phyloP scores from a whole-genome alignment of 2,329 filamentous ascomycete species.

The Knufia fluminis region DNA sequence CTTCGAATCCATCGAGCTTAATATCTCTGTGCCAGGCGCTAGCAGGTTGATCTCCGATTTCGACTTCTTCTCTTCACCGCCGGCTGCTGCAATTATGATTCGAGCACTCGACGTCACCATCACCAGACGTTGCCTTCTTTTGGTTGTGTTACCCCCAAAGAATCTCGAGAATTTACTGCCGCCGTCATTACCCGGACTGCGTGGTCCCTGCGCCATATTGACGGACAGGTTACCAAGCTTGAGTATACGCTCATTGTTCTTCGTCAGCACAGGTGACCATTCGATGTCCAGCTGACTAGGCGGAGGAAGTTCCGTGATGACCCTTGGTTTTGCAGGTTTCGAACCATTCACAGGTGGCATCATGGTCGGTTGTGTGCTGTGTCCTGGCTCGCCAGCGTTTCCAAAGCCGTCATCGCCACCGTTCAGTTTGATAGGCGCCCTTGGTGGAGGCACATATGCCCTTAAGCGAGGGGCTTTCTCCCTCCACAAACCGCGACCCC shows the following conservation, averaged over 20 bases:
- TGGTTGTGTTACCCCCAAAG: constrained; percentile 76
- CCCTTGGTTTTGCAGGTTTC: constrained; percentile 55
- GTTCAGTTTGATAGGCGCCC: constrained; percentile 71
- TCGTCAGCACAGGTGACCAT: constrained; percentile 91
- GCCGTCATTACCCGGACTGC: constrained; percentile 62
- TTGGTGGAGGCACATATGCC: constrained; percentile 66
- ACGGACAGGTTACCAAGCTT: constrained; percentile 90
- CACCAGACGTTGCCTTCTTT: constrained; percentile 85
- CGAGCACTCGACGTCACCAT: constrained; percentile 90
- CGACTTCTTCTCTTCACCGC: constrained; percentile 89
- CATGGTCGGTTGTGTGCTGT: constrained; percentile 29
- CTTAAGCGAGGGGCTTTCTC: constrained; percentile 80
- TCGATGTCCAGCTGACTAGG: constrained; percentile 95
- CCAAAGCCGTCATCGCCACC: constrained; percentile 38
- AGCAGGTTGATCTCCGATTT: constrained; percentile 88
- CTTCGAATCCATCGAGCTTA: constrained; percentile 73
- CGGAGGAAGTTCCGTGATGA: constrained; percentile 93
- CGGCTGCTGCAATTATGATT: constrained; percentile 79
- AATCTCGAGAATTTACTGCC: constrained; percentile 74
- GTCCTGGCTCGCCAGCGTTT: constrained; percentile 33
- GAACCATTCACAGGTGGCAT: constrained; percentile 31
- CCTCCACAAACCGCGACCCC: constrained; percentile 80
- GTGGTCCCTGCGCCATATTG: constrained; percentile 64
- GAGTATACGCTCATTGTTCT: constrained; percentile 84
- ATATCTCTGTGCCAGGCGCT: constrained; percentile 65